phyloP scores from a whole-genome alignment of 208 protist species.

The Trypanosoma lewisi region DNA sequence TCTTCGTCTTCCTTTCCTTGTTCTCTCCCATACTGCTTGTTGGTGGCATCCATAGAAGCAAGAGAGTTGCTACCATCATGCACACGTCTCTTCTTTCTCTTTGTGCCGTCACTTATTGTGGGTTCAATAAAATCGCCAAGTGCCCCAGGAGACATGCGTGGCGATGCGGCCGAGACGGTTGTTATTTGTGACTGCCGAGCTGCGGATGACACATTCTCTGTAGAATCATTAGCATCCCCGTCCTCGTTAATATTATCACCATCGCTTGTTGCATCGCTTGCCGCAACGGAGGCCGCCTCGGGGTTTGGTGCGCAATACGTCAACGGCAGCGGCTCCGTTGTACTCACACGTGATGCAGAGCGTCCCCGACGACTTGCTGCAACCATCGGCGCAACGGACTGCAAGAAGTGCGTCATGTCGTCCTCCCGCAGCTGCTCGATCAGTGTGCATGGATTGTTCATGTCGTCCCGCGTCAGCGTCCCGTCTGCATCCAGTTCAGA shows the following conservation, averaged over 20 bases:
- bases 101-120: neutral
- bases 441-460: conserved; percentile 28
- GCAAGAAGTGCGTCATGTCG: conserved; percentile 62
- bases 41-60: neutral
- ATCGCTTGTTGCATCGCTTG: neutral
- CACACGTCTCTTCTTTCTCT: neutral
- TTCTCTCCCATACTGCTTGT: neutral
- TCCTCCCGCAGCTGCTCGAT: conserved; percentile 43
- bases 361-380: conserved; percentile 52
- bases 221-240: neutral
- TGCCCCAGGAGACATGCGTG: neutral
- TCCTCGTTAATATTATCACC: neutral
- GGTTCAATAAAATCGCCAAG: neutral
- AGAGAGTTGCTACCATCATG: neutral
- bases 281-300: neutral
- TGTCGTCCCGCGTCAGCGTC: neutral
- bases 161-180: neutral
- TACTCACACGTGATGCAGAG: conserved; percentile 67
- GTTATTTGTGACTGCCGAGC: neutral
- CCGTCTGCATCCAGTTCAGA: conserved; percentile 37
- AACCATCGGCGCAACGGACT: conserved; percentile 50
- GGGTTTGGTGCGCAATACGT: conserved; percentile 25
- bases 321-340: conserved; percentile 66
- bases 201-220: neutral
- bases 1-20: conserved; percentile 1